Evolutionary conservation across 2,329 filamentous ascomycete genomes (phyloP), one percentile per base, ranked within the genome.

Genomic region (Rutstroemia sp.): DNA sequence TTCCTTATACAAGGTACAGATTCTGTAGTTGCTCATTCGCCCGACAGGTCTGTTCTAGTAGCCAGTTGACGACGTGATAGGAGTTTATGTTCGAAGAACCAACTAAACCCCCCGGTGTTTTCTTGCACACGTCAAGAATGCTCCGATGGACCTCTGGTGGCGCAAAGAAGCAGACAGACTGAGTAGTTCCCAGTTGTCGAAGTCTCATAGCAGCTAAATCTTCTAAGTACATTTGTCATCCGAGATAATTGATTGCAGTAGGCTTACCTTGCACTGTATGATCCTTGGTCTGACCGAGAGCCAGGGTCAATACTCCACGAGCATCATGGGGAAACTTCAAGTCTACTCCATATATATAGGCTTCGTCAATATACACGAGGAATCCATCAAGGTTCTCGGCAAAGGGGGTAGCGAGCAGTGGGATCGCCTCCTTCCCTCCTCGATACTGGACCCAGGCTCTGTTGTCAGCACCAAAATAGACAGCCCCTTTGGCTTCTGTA

Each of bases 1-100:
- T 66, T 0, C 84, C 83, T 64, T 88, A 84, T 0, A 81, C 73
- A 3, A 76, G 72, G 60, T 84, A 83, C 0, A 88, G 71, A 0
- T 78, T 73, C 48, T 80, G 77, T 0, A 87, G 66, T 37, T 85
- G 78, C 57, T 85, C 80, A 21, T 81, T 84, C 0, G 70, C 75
- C 6, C 71, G 68, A 57, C 84, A 88, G 0, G 83, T 86, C 54
- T 87, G 81, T 46, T 84, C 75, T 0, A 88, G 72, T 0, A 88
- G 73, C 85, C 85, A 88, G 4, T 67, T 63, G 1, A 87, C 70
- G 10, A 84, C 78, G 54, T 83, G 74, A 78, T 57, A 0, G 3
- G 65, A 66, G 27, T 61, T 27, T 27, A 27, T 27, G 27, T 27
- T 5, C 6, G 27, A 27, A 27, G 27, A 8, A 27, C 5, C 50